phyloP scores from a whole-genome alignment of 1,284 basidiomycete genomes.

The Mycosarcoma mackinlayi region DNA sequence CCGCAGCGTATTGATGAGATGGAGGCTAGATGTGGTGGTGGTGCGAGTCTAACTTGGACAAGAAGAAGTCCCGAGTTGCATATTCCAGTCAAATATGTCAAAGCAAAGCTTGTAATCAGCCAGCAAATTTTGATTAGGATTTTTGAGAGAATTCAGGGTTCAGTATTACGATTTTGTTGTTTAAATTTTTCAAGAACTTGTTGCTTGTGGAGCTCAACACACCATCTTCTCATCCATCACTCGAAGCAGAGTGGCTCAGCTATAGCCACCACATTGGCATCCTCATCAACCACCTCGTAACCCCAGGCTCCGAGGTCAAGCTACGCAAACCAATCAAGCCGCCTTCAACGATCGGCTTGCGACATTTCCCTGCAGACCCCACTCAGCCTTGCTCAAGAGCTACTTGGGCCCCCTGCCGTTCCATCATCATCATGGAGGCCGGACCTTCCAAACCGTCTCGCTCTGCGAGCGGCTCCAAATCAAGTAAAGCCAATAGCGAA shows the following conservation, averaged over 20 bases:
- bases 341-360: neutral
- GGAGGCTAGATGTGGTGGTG: neutral
- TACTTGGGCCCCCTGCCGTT: neutral
- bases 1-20: constrained; percentile 8
- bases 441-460: constrained; percentile 37
- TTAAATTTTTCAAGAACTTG: too few relatives aligned
- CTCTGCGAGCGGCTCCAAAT: constrained; percentile 12
- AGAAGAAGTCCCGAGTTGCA: constrained; percentile 10
- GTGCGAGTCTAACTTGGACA: constrained; percentile 2
- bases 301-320: constrained; percentile 8
- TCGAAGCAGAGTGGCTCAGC: neutral
- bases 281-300: too few relatives aligned
- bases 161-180: too few relatives aligned
- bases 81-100: neutral
- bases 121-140: constrained; percentile 24
- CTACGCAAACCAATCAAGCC: neutral
- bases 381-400: constrained; percentile 3
- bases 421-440: constrained; percentile 31
- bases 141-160: constrained; percentile 26
- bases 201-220: too few relatives aligned
- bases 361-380: too few relatives aligned
- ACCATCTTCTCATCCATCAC: neutral
- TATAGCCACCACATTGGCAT: too few relatives aligned
- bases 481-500: constrained; percentile 5
- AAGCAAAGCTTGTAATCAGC: constrained; percentile 7